Conservation (phyloP, 345 rosid species). For the Durio zibethinus region DNA sequence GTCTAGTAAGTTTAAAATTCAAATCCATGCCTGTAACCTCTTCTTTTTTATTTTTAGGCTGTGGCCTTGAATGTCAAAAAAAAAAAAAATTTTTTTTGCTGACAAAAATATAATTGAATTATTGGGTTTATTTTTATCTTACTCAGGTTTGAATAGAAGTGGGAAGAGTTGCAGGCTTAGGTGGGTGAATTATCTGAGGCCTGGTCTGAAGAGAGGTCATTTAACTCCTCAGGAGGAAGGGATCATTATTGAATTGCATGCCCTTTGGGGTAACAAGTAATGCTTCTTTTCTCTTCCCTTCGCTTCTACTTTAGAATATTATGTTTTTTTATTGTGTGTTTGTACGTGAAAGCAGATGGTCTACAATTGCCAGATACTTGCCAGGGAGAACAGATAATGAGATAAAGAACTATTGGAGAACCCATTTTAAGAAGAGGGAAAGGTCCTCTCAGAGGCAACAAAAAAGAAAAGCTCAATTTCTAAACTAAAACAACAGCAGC, state of each 20-base stretch:
- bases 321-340: not conserved
- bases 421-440: slow-evolving; percentile 68
- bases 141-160: slow-evolving; percentile 54
- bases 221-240: slow-evolving; percentile 84
- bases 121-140: not conserved
- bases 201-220: slow-evolving; percentile 80
- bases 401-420: slow-evolving; percentile 95
- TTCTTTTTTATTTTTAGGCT: too few species aligned
- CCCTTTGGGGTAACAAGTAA: slow-evolving; percentile 89
- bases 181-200: slow-evolving; percentile 92
- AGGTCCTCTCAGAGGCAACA: slow-evolving; percentile 32
- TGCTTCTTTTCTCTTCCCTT: not conserved
- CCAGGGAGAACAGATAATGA: slow-evolving; percentile 95
- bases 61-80: too few species aligned
- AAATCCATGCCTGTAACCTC: too few species aligned
- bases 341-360: slow-evolving; percentile 51
- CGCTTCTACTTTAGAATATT: not conserved
- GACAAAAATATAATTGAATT: too few species aligned
- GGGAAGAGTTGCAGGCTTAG: slow-evolving; percentile 90
- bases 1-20: too few species aligned
- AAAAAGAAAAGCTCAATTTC: slow-evolving; percentile 29
- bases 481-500: slow-evolving; percentile 23
- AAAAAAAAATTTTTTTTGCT: too few species aligned
- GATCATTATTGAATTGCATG: slow-evolving; percentile 76
- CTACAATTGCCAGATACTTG: slow-evolving; percentile 83